Evolutionary conservation across 768 basidiomycete genomes (phyloP).

Genomic region (Naganishia kalamii): DNA sequence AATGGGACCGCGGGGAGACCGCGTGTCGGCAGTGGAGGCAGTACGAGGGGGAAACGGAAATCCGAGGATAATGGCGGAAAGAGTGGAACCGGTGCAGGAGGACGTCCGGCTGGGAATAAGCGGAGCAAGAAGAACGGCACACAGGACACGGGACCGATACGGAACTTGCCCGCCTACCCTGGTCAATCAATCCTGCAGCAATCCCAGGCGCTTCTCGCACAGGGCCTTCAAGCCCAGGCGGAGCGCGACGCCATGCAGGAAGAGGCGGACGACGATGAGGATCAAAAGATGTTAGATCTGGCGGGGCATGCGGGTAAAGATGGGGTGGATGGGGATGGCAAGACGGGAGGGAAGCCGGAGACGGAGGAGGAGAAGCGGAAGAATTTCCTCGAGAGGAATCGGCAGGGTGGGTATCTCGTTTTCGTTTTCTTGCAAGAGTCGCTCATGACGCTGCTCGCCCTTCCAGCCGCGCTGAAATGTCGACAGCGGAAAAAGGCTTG

Average conservation of each 20-base stretch:
- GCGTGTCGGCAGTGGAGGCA: background rate
- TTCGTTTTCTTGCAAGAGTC: background rate
- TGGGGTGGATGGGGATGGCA: constrained; percentile 29
- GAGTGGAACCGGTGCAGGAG: background rate
- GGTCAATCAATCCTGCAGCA: constrained; percentile 9
- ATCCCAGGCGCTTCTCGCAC: constrained; percentile 2
- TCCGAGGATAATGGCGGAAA: constrained; percentile 26
- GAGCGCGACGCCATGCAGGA: constrained; percentile 22
- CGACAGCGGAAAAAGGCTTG: constrained; percentile 99
- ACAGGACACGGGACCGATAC: background rate
- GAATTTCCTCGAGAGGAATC: constrained; percentile 93
- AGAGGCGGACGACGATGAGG: constrained; percentile 44
- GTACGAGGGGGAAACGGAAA: constrained; percentile 31
- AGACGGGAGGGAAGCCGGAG: constrained; percentile 66
- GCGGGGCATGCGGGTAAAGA: constrained; percentile 24
- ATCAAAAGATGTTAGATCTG: constrained; percentile 37
- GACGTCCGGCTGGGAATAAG: constrained; percentile 22
- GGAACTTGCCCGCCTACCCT: constrained; percentile 4
- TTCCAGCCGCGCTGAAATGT: constrained; percentile 88
- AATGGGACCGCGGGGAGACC: background rate
- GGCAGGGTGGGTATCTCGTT: constrained; percentile 67
- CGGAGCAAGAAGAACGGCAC: constrained; percentile 33
- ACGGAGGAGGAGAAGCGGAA: constrained; percentile 96
- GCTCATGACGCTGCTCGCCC: background rate
- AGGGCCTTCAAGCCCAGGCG: constrained; percentile 5